Conservation (phyloP, 2,329 filamentous ascomycete species). For the Botryotinia globosa region DNA sequence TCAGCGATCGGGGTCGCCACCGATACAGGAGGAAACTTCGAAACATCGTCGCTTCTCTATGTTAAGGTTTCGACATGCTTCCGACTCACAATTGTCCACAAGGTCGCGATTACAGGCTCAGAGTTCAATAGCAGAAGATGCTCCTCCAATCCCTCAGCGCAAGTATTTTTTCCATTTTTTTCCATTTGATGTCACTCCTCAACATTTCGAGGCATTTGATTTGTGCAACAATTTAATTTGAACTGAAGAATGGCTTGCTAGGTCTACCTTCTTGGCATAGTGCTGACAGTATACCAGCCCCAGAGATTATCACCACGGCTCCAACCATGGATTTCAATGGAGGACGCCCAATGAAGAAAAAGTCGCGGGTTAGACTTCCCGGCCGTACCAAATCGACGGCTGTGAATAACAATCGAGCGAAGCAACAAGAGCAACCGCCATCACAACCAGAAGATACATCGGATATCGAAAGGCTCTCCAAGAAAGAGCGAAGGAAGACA, state of each 20-base stretch:
- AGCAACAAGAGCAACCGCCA: slow-evolving; percentile 23
- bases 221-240: background rate
- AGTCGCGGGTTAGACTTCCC: slow-evolving; percentile 54
- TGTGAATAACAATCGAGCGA: slow-evolving; percentile 19
- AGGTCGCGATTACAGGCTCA: slow-evolving; percentile 67
- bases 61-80: slow-evolving; percentile 85
- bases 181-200: slow-evolving; percentile 31
- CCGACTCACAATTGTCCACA: slow-evolving; percentile 81
- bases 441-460: slow-evolving; percentile 23
- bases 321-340: slow-evolving; percentile 65
- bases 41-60: slow-evolving; percentile 65
- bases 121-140: slow-evolving; percentile 42
- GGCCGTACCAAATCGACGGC: slow-evolving; percentile 43
- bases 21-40: slow-evolving; percentile 52
- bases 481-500: slow-evolving; percentile 45
- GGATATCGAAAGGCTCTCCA: slow-evolving; percentile 33
- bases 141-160: slow-evolving; percentile 58
- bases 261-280: background rate
- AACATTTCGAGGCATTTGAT: background rate
- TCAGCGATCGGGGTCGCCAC: slow-evolving; percentile 41
- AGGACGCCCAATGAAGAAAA: slow-evolving; percentile 52
- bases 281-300: slow-evolving; percentile 45
- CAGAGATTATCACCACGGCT: slow-evolving; percentile 85
- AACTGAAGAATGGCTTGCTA: background rate
- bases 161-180: slow-evolving; percentile 43